Evolutionary conservation across 176 grass and related monocot genomes (phyloP).

Genomic region (Bolboschoenus planiculmis): DNA sequence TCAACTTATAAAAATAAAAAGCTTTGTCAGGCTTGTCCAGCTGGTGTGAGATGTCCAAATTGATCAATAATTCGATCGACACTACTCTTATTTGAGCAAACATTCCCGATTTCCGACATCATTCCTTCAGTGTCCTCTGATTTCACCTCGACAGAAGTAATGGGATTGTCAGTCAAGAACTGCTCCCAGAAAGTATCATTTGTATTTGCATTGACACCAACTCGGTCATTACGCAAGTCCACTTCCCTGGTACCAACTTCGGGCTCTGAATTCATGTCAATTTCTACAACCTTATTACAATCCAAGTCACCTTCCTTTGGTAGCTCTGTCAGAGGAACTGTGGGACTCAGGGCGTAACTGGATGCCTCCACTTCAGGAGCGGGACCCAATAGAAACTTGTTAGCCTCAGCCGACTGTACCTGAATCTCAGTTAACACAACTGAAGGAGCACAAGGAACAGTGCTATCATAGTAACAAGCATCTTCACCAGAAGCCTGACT

Average conservation of each 20-base stretch:
- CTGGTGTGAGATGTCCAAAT: neutral
- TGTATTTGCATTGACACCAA: neutral
- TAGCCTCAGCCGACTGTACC: slow-evolving; percentile 23
- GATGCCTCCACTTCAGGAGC: neutral
- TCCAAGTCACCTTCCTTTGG: slow-evolving; percentile 1
- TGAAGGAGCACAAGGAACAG: slow-evolving; percentile 23
- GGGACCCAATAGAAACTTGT: slow-evolving; percentile 20
- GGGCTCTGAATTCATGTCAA: slow-evolving; percentile 14
- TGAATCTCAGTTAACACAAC: slow-evolving; percentile 27
- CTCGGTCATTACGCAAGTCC: neutral
- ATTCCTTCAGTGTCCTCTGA: slow-evolving; percentile 11
- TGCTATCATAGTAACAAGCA: slow-evolving; percentile 22
- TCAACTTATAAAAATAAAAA: neutral
- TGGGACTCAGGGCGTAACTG: neutral
- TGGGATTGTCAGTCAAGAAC: slow-evolving; percentile 12
- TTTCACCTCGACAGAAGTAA: slow-evolving; percentile 1
- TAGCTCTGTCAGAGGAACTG: neutral
- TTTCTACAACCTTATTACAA: neutral
- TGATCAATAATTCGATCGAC: slow-evolving; percentile 7
- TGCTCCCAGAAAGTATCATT: slow-evolving; percentile 24
- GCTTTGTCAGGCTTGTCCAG: neutral
- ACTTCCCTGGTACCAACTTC: neutral
- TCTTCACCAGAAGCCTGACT: slow-evolving; percentile 28
- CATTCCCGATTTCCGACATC: slow-evolving; percentile 7
- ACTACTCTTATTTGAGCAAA: slow-evolving; percentile 12